Base-by-base conservation (phyloP, 768 basidiomycete genomes). In the Rhodotorula babjevae region DNA sequence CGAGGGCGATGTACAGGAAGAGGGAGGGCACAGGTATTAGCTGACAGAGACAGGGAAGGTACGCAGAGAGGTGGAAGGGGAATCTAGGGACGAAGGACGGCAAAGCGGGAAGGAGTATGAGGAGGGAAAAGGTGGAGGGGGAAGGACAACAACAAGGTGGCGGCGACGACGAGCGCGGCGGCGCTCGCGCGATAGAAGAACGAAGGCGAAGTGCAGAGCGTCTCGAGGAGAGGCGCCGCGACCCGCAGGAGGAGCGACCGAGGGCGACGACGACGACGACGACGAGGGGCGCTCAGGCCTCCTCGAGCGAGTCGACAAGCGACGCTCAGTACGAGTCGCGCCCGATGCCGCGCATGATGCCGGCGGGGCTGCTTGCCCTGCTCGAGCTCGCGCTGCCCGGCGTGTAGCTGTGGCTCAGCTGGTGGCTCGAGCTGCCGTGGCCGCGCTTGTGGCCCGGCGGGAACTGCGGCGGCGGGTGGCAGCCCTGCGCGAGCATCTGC, bases 401-500 rank as follows among this genome's bases (percentile, higher is more conserved):
- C 18, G 64, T 61, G 61, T 61, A 68, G 10, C 52, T 42, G 63
- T 72, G 71, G 25, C 63, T 40, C 52, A 72, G 67, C 46, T 72
- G 71, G 59, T 72, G 72, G 8, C 50, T 23, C 52, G 10, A 9
- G 8, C 19, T 12, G 61, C 33, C 55, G 42, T 18, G 10, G 61
- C 33, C 55, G 42, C 72, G 71, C 67, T 73, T 74, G 71, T 74
- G 71, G 16, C 76, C 76, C 10, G 73, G 68, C 25, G 76, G 76
- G 66, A 69, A 77, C 56, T 72, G 69, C 3, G 76, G 76, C 25
- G 76, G 73, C 11, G 76, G 76, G 68, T 77, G 76, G 71, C 69
- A 69, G 3, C 67, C 68, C 31, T 74, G 70, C 10, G 72, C 68
- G 57, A 97, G 85, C 77, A 96, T 83, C 57, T 88, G 87, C 0